Conservation (phyloP, 2,329 filamentous ascomycete genomes). For the Davidsoniella australis region DNA sequence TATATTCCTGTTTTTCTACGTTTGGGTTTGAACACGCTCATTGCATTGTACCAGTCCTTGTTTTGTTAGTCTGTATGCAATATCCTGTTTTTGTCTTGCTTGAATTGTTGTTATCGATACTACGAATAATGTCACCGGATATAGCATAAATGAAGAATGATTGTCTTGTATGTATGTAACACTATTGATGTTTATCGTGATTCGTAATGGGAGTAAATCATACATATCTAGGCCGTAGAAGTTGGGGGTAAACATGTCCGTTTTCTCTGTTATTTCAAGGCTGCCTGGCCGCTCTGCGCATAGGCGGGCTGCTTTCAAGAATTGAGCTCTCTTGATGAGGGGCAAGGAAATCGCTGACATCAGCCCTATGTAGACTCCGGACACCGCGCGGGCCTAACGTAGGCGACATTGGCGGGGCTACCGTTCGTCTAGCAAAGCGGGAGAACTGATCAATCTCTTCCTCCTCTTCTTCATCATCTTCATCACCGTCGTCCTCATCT, state of each 20-base stretch:
- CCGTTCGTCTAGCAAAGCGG: slow-evolving; percentile 7
- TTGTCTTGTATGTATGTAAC: not conserved
- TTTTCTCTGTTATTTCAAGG: not conserved
- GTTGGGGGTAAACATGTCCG: not conserved
- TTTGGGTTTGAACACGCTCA: slow-evolving; percentile 49
- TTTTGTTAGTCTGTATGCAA: not conserved
- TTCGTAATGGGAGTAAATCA: no score
- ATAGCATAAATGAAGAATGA: not conserved
- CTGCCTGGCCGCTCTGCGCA: slow-evolving; percentile 5
- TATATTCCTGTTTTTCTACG: slow-evolving; percentile 70
- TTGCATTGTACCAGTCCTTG: no score
- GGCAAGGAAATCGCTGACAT: slow-evolving; percentile 34
- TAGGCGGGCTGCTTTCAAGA: slow-evolving; percentile 33
- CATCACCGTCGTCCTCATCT: slow-evolving; percentile 55
- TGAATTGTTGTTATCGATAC: not conserved
- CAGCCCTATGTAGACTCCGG: slow-evolving; percentile 29
- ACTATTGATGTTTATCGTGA: not conserved
- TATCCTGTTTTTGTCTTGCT: not conserved
- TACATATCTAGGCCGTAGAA: no score
- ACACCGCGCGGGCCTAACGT: slow-evolving; percentile 20
- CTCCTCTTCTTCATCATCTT: slow-evolving; percentile 28
- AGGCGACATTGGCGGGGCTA: slow-evolving; percentile 23
- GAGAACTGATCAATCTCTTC: slow-evolving; percentile 6
- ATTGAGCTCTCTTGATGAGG: slow-evolving; percentile 41
- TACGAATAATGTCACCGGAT: not conserved